A percentile compares a stretch with the other conserved stretches of the same genome.
Conservation (phyloP, 176 grass and related monocot genomes). For the Guadua angustifolia region DNA sequence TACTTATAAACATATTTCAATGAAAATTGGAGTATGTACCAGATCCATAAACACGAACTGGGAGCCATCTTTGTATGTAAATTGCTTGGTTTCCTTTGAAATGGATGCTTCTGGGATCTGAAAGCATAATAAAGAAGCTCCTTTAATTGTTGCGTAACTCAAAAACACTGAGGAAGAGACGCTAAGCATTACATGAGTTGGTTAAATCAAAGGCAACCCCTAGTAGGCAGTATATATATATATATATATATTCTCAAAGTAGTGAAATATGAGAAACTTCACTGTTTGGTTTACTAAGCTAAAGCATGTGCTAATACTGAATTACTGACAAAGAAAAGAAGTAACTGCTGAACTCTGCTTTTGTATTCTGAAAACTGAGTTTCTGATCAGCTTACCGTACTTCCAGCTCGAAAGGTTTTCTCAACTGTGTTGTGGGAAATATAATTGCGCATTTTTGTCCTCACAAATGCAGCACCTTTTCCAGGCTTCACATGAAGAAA, state of each 20-base stretch:
- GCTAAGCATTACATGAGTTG: background rate
- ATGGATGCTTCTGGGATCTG: constrained; percentile 85
- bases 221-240: too few species aligned
- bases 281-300: background rate
- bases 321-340: background rate
- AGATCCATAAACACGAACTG: constrained; percentile 98
- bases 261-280: background rate
- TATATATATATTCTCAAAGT: too few species aligned
- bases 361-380: constrained; percentile 23
- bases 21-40: constrained; percentile 44
- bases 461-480: constrained; percentile 96
- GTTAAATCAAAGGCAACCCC: constrained; percentile 21
- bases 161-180: background rate
- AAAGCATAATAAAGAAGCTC: constrained; percentile 10
- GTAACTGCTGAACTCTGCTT: background rate
- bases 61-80: constrained; percentile 87
- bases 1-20: constrained; percentile 7
- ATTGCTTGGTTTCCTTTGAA: constrained; percentile 91
- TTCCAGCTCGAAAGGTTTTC: constrained; percentile 99
- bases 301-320: constrained; percentile 15
- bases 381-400: constrained; percentile 70
- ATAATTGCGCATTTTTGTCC: constrained; percentile 92
- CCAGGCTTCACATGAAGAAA: constrained; percentile 99
- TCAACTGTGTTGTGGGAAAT: constrained; percentile 93
- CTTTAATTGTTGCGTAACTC: constrained; percentile 18